Base-by-base conservation (phyloP, 257 asterid genomes). In the Orobanche coerulescens region DNA sequence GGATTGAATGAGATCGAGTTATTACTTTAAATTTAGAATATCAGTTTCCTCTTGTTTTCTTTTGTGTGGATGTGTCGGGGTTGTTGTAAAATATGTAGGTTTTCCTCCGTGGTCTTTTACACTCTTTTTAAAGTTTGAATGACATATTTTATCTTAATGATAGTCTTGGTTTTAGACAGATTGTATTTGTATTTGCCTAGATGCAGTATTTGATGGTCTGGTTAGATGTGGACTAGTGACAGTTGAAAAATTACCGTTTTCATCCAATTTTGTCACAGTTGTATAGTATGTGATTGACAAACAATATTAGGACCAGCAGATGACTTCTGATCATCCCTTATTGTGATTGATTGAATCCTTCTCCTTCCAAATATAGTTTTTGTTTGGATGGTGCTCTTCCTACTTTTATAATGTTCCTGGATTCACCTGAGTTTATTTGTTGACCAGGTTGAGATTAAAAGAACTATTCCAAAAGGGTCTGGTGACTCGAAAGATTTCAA, bases 381-480 rank as follows among this genome's bases (percentile, higher is more conserved):
- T 13, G 4, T 49, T 9, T 4, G 26, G 18, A 62, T 22, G 5
- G 39, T 25, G 46, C 51, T 0, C 8, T 46, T 61, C 39, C 33
- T 16, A 4, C 7, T 42, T 20, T 23, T 5, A 18, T 18, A 8
- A 30, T 47, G 11, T 18, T 26, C 0, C 39, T 19, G 51, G 23
- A 33, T 14, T 64, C 12, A 30, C 53, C 15, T 48, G 20, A 11
- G 53, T 65, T 5, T 54, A 11, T 61, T 36, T 60, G 33, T 11
- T 67, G 31, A 34, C 5, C 81, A 92, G 96, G 98, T 92, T 67
- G 98, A 92, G 81, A 88, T 92, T 14, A 88, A 92, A 73, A 86
- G 96, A 79, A 88, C 96, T 40, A 88, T 92, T 65, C 96, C 95
- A 0, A 86, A 86, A 78, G 96, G 95, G 36, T 70, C 98, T 15